Conservation (phyloP, 2,329 filamentous ascomycete genomes). For the Colletotrichum incanum region DNA sequence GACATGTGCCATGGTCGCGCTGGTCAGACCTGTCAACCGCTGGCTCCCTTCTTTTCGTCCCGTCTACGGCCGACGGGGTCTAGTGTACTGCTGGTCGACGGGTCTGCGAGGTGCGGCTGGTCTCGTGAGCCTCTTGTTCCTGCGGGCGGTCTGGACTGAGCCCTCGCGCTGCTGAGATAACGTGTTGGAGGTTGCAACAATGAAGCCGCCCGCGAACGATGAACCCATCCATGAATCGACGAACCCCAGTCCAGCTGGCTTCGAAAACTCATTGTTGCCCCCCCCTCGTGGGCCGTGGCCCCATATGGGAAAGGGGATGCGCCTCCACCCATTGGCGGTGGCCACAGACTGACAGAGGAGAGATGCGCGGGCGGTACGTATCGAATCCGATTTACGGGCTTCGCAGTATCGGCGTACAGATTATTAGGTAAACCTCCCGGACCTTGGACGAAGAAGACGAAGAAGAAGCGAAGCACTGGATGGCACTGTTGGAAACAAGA, state of each 20-base stretch:
- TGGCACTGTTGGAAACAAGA: background rate
- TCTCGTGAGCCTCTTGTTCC: slow-evolving; percentile 9
- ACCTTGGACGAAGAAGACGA: background rate
- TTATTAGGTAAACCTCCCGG: background rate
- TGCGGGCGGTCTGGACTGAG: slow-evolving; percentile 28
- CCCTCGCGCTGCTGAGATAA: slow-evolving; percentile 26
- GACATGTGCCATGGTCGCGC: slow-evolving; percentile 20
- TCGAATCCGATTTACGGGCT: slow-evolving; percentile 21
- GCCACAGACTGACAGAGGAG: background rate
- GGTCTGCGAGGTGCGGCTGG: slow-evolving; percentile 12
- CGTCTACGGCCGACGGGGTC: slow-evolving; percentile 22
- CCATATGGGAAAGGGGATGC: background rate
- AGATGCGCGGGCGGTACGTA: background rate
- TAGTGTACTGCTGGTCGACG: background rate
- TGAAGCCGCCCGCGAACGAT: background rate
- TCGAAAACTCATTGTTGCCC: background rate
- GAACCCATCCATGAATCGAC: background rate
- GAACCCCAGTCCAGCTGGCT: slow-evolving; percentile 12
- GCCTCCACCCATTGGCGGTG: background rate
- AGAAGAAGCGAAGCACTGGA: background rate
- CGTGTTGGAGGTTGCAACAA: slow-evolving; percentile 3
- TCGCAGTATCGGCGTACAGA: slow-evolving; percentile 11
- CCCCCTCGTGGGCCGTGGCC: background rate
- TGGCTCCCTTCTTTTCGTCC: slow-evolving; percentile 16
- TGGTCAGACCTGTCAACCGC: slow-evolving; percentile 25